Conservation (phyloP, 768 basidiomycete species). For the Mycena vulgaris region DNA sequence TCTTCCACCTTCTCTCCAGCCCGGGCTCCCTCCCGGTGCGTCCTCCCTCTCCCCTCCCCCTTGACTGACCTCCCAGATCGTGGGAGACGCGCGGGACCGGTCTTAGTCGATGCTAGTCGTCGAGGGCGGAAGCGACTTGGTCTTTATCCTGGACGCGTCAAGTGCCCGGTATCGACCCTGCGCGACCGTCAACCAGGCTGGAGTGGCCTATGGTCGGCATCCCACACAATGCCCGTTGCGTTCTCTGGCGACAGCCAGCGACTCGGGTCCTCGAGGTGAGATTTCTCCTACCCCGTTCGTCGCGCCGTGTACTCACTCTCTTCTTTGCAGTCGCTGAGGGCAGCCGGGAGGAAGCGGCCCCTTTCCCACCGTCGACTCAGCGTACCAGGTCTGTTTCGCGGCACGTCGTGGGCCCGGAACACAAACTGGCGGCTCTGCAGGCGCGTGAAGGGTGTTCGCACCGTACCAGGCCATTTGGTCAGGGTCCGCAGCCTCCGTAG, state of each 20-base stretch:
- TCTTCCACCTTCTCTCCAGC: no score
- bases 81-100: constrained; percentile 4
- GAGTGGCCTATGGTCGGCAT: neutral
- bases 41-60: neutral
- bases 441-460: no score
- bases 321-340: neutral
- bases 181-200: neutral
- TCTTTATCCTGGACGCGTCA: neutral
- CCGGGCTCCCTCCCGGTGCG: neutral
- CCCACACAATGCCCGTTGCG: neutral
- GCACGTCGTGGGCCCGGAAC: no score
- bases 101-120: neutral
- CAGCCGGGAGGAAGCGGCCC: neutral
- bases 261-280: neutral
- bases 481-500: no score
- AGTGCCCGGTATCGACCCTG: neutral
- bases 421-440: no score
- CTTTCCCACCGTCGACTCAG: no score
- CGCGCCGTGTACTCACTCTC: neutral
- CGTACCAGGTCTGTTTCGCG: no score
- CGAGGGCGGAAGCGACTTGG: neutral
- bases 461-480: no score
- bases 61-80: constrained; percentile 2
- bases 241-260: neutral
- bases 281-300: neutral